A percentile compares a stretch with the other conserved stretches of the same genome.
Evolutionary conservation across 257 asterid genomes (phyloP).

Genomic region (Echites panduratus): DNA sequence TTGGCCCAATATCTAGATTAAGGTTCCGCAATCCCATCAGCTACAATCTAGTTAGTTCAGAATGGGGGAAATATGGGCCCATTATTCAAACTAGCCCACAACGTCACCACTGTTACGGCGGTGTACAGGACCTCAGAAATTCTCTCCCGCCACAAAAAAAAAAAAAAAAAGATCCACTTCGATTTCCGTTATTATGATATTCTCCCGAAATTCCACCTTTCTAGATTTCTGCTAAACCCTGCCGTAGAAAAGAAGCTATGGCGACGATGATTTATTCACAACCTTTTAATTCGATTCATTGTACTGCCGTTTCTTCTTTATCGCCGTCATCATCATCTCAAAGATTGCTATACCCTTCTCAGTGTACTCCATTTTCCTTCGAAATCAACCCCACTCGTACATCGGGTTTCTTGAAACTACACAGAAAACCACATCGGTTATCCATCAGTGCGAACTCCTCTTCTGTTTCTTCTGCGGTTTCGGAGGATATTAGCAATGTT

Average conservation of each 20-base stretch:
- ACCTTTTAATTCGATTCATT: conserved; percentile 14
- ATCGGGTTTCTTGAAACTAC: conserved; percentile 9
- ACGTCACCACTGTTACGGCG: background rate
- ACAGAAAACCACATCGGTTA: conserved; percentile 11
- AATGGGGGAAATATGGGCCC: background rate
- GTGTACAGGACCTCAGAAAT: background rate
- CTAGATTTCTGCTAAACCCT: background rate
- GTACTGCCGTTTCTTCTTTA: conserved; percentile 15
- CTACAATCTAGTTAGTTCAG: too few species aligned
- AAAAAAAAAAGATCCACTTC: background rate
- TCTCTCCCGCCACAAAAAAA: conserved; percentile 10
- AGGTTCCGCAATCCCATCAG: too few species aligned
- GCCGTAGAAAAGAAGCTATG: conserved; percentile 17
- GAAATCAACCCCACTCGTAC: conserved; percentile 7
- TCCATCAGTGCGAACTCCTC: conserved; percentile 27
- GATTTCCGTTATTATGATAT: background rate
- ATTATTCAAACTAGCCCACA: background rate
- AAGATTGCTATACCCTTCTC: conserved; percentile 15
- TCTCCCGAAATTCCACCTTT: background rate
- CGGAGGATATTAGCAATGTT: conserved; percentile 43
- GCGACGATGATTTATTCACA: conserved; percentile 31
- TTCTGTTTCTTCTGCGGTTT: conserved; percentile 25
- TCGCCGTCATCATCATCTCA: conserved; percentile 2
- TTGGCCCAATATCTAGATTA: too few species aligned
- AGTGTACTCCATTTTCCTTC: conserved; percentile 16